Evolutionary conservation across 495 filamentous ascomycete species (phyloP).

Genomic region (Aspergillus egyptiacus): DNA sequence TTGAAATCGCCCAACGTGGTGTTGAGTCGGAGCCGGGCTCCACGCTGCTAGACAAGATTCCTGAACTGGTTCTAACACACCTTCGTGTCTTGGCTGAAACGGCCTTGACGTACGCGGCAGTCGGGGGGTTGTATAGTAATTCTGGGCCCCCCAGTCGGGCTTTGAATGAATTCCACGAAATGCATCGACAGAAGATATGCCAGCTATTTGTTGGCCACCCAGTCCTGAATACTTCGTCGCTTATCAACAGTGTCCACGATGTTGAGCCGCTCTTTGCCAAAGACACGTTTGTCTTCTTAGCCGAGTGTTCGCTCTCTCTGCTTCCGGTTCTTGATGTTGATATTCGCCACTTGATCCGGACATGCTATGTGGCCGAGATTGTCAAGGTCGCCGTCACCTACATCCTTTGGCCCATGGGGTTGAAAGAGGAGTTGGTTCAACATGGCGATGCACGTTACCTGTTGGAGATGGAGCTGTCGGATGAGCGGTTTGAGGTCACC

Average conservation of each 20-base stretch:
- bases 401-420: constrained; percentile 37
- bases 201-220: constrained; percentile 66
- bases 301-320: constrained; percentile 63
- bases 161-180: constrained; percentile 60
- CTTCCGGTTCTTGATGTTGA: constrained; percentile 67
- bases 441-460: constrained; percentile 29
- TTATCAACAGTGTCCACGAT: constrained; percentile 42
- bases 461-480: constrained; percentile 24
- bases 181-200: constrained; percentile 66
- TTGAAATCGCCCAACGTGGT: constrained; percentile 90
- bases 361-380: constrained; percentile 90
- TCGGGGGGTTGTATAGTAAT: constrained; percentile 58
- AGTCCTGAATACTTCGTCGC: constrained; percentile 29
- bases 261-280: constrained; percentile 64
- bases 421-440: constrained; percentile 36
- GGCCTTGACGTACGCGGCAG: constrained; percentile 71
- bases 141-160: constrained; percentile 51
- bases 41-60: constrained; percentile 78
- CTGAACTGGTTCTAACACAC: constrained; percentile 74
- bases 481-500: constrained; percentile 26
- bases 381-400: constrained; percentile 61
- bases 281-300: constrained; percentile 85
- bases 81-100: constrained; percentile 89
- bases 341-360: constrained; percentile 72
- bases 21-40: constrained; percentile 66